Base-by-base conservation (phyloP, 163 green algal genomes). In the Chlamydomonas reinhardtii region DNA sequence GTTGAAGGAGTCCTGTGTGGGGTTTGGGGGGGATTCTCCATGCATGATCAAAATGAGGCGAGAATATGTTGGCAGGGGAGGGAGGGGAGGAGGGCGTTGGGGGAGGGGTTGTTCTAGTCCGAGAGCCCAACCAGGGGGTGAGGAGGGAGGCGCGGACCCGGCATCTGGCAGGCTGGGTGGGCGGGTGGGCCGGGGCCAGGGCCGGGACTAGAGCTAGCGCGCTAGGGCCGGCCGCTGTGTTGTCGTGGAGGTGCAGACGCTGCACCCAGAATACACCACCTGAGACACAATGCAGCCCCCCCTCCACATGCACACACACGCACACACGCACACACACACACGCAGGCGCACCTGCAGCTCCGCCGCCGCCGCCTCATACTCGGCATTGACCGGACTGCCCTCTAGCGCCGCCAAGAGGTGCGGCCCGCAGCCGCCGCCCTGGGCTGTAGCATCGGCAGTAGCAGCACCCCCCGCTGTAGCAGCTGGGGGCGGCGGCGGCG, bases 1-100 rank as follows among this genome's bases (percentile, higher is more conserved):
- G 79, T 85, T 85, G 79, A 78, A 85, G 68, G 61, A 68, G 35
- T 77, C 68, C 79, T 85, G 79, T 1, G 20, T 1, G 43, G 43
- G 43, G 43, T 54, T 54, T 6, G 43, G 43, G 43, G 43, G 43
- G 43, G 43, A n/a, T n/a, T n/a, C n/a, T n/a, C n/a, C n/a, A n/a
- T n/a, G n/a, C n/a, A n/a, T n/a, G n/a, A n/a, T n/a, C n/a, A n/a
- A n/a, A n/a, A n/a, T n/a, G n/a, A n/a, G n/a, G n/a, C n/a, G n/a
- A n/a, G n/a, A n/a, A n/a, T n/a, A n/a, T n/a, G 43, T 6, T 16
- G 43, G 43, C 43, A 11, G 43, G 43, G 43, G 48, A 14, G 12
- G 48, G 48, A 17, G 48, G 48, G n/a, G 29, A 2, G 32, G 16
- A 24, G 73, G 43, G 27, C 27, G 73, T 8, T 22, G 73, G 48